Base-by-base conservation (phyloP, 2,329 filamentous ascomycete genomes). In the Claviceps fusiformis region DNA sequence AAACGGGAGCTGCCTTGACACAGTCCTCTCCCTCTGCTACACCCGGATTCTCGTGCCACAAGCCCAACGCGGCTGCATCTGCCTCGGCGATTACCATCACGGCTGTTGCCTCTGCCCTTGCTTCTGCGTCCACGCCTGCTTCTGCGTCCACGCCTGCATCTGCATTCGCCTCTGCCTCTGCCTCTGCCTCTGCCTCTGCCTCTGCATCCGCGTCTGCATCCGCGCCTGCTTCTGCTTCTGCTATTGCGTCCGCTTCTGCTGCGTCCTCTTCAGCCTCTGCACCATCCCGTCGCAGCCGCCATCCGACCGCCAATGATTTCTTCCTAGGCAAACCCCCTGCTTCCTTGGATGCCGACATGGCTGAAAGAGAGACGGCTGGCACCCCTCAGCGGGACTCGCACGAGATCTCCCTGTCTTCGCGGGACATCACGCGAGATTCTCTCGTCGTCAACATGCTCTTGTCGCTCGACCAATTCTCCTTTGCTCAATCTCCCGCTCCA, bases 361-460 rank as follows among this genome's bases (percentile, higher is more conserved):
- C 63, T 49, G 63, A 65, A 54, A 60, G 61, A 47, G 58, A 56
- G 48, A 50, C 57, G 52, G 56, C 63, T 47, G 58, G 60, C 59
- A 65, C 59, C 61, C 65, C 68, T 50, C 31, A 37, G 54, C 73
- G 78, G 60, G 84, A 91, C 71, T 89, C 86, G 51, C 91, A 96
- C 75, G 91, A 95, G 68, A 78, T 96, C 59, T 91, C 88, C 56
- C 77, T 95, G 63, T 85, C 85, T 52, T 82, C 86, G 51, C 78
- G 84, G 58, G 82, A 88, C 67, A 82, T 88, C 59, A 89, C 87
- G 45, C 83, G 92, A 62, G 89, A 95, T 66, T 96, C 91, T 41
- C 83, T 98, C 61, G 89, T 98, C 57, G 87, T 93, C 70, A 95
- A 96, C 70, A 93, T 98, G 86, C 82, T 97, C 58, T 77, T 93